phyloP scores from a whole-genome alignment of 2,329 filamentous ascomycete species.

The Colletotrichum sp. region DNA sequence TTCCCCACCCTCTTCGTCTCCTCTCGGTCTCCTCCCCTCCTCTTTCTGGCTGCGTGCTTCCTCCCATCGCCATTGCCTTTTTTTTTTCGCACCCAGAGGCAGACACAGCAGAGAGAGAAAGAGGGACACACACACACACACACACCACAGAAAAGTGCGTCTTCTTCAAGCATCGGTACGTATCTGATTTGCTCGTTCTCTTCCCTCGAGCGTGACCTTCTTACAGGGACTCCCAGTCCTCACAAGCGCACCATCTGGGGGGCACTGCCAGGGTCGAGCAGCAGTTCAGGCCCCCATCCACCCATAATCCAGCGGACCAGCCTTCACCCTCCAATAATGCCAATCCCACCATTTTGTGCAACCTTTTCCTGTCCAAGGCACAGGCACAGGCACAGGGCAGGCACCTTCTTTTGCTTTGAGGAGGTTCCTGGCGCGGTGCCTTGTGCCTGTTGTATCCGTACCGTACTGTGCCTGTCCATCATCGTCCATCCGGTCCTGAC shows the following conservation, averaged over 20 bases:
- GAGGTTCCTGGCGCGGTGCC: neutral
- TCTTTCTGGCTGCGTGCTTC: neutral
- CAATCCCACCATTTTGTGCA: constrained; percentile 18
- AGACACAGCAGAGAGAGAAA: neutral
- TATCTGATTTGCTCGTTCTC: neutral
- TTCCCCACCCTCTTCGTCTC: constrained; percentile 5
- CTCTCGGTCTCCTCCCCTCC: neutral
- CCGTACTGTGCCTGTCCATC: neutral
- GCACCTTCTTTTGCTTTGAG: neutral
- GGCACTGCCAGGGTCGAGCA: neutral
- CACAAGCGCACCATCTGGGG: neutral
- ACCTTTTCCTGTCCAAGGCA: neutral
- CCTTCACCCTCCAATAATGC: constrained; percentile 12
- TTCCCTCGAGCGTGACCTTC: neutral
- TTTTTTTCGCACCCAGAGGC: neutral
- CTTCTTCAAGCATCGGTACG: neutral
- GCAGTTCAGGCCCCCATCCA: neutral
- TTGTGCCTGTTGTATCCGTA: neutral
- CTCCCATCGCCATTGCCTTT: neutral
- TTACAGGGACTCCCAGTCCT: neutral
- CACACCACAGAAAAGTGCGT: neutral
- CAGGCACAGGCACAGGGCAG: neutral
- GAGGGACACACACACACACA: neutral
- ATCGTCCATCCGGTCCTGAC: neutral
- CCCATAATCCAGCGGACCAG: neutral